A percentile compares a stretch with the other conserved stretches of the same genome.
Conservation (phyloP, 1,284 basidiomycete species). For the Tilletia indica region DNA sequence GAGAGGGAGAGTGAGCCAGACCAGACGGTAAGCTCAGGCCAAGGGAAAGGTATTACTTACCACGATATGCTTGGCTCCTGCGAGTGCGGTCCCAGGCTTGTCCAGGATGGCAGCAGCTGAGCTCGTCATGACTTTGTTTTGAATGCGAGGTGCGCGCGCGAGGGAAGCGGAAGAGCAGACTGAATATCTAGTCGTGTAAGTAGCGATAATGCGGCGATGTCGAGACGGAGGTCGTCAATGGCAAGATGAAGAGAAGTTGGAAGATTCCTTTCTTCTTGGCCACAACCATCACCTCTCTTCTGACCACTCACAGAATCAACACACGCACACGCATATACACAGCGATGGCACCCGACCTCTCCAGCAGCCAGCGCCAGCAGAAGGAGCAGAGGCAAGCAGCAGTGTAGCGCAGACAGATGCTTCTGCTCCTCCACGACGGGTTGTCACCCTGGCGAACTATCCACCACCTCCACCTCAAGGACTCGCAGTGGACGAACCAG, state of each 20-base stretch:
- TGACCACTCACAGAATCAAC: too few relatives aligned
- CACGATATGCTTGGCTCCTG: conserved; percentile 13
- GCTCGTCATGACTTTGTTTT: neutral
- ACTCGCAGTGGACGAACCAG: neutral
- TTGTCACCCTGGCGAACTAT: neutral
- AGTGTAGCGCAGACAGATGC: neutral
- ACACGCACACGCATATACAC: neutral
- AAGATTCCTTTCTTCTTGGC: too few relatives aligned
- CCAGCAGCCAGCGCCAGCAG: neutral
- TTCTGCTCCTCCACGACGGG: neutral
- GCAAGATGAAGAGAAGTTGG: neutral
- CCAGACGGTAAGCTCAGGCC: neutral
- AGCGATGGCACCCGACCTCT: conserved; percentile 9
- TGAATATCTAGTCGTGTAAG: neutral
- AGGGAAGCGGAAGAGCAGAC: neutral
- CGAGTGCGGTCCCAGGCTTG: conserved; percentile 1
- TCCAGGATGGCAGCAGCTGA: conserved; percentile 15
- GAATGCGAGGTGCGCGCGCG: too few relatives aligned
- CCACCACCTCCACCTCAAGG: conserved; percentile 8
- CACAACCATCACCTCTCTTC: neutral
- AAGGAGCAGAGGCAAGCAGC: neutral
- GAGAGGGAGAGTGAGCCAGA: neutral
- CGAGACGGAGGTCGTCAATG: neutral
- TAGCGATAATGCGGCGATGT: neutral
- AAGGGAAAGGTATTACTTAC: neutral